Evolutionary conservation across 1,284 basidiomycete species (phyloP).

Genomic region (Pyrrhoderma lamaoense): DNA sequence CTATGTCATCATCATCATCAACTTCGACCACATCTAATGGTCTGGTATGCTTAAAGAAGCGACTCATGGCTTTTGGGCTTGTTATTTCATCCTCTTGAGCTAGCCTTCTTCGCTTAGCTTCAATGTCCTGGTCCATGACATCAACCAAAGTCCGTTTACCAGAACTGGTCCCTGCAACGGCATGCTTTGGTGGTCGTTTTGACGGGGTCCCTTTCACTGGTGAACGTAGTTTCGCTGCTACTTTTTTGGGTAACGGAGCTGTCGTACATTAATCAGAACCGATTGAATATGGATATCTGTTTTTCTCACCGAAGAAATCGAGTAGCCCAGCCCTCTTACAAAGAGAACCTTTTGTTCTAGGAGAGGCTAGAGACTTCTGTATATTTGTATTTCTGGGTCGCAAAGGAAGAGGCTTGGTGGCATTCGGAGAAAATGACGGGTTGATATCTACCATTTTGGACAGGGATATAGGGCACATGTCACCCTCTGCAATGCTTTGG

Average conservation of each 20-base stretch:
- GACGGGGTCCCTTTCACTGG: constrained; percentile 6
- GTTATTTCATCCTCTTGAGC: constrained; percentile 19
- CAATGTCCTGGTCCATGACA: constrained; percentile 57
- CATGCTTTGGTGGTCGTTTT: neutral
- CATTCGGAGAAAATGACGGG: constrained; percentile 54
- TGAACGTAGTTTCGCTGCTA: constrained; percentile 22
- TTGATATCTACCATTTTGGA: constrained; percentile 76
- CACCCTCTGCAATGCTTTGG: constrained; percentile 65
- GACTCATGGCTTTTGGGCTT: constrained; percentile 27
- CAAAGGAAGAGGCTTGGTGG: constrained; percentile 32
- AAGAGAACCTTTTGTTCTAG: constrained; percentile 32
- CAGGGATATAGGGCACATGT: constrained; percentile 70
- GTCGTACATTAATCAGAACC: neutral
- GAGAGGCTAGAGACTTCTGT: constrained; percentile 23
- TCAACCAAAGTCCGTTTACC: constrained; percentile 67
- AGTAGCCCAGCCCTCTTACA: constrained; percentile 39
- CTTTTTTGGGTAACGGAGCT: constrained; percentile 30
- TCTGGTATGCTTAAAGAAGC: neutral
- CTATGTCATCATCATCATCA: too few species aligned
- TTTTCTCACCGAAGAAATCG: constrained; percentile 54
- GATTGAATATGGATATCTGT: neutral
- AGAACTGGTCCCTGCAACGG: constrained; percentile 49
- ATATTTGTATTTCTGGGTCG: constrained; percentile 27
- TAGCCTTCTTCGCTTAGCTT: constrained; percentile 42
- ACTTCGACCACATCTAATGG: neutral